Percentiles rank a stretch among this genome's conserved stretches.
phyloP scores from a whole-genome alignment of 768 basidiomycete genomes.

The Macrolepiota dolichaula region DNA sequence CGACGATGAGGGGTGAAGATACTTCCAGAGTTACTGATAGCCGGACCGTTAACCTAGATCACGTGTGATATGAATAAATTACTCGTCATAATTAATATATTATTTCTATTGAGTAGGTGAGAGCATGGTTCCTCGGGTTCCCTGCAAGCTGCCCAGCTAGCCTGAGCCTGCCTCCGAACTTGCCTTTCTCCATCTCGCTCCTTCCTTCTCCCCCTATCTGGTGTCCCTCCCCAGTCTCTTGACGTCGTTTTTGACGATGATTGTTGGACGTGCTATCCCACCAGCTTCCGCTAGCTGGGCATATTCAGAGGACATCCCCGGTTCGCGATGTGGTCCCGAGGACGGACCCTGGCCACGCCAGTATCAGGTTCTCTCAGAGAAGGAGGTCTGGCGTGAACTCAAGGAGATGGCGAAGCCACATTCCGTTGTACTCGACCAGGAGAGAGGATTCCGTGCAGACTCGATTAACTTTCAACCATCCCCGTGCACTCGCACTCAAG shows the following conservation, averaged over 20 bases:
- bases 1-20: slow-evolving; percentile 13
- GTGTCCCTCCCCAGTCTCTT: slow-evolving; percentile 14
- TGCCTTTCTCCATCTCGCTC: background rate
- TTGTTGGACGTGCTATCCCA: slow-evolving; percentile 27
- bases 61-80: slow-evolving; percentile 6
- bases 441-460: slow-evolving; percentile 33
- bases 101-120: background rate
- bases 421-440: slow-evolving; percentile 11
- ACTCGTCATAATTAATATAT: slow-evolving; percentile 6
- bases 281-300: slow-evolving; percentile 7
- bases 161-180: background rate
- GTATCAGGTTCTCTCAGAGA: slow-evolving; percentile 46
- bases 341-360: slow-evolving; percentile 65
- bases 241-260: slow-evolving; percentile 29
- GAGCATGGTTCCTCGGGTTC: background rate
- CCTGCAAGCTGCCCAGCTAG: background rate
- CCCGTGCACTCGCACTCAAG: slow-evolving; percentile 50
- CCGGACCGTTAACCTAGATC: slow-evolving; percentile 4
- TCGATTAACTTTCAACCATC: slow-evolving; percentile 70
- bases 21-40: background rate
- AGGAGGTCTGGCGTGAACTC: slow-evolving; percentile 54
- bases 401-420: slow-evolving; percentile 50
- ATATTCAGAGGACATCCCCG: slow-evolving; percentile 56
- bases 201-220: background rate
- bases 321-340: slow-evolving; percentile 57